A percentile compares a stretch with the other conserved stretches of the same genome.
phyloP scores from a whole-genome alignment of 2,329 filamentous ascomycete genomes.

The Macroventuria anomochaeta region DNA sequence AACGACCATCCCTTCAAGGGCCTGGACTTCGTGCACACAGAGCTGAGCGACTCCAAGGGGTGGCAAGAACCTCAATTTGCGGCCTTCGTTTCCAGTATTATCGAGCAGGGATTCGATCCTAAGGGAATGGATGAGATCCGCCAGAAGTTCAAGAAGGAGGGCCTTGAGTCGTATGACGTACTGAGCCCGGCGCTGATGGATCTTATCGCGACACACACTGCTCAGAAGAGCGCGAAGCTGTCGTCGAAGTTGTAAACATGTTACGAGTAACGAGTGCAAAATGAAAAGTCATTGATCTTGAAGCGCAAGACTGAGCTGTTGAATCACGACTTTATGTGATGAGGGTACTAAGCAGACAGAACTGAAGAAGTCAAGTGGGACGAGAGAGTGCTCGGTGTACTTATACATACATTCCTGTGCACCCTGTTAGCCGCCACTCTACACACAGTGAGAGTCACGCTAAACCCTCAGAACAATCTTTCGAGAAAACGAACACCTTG shows the following conservation, averaged over 20 bases:
- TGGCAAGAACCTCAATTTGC: conserved; percentile 77
- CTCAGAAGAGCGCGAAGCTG: conserved; percentile 53
- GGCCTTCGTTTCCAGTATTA: conserved; percentile 70
- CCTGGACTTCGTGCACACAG: conserved; percentile 71
- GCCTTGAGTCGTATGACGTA: conserved; percentile 68
- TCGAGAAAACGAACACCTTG: too few relatives aligned
- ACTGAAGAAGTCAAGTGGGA: too few relatives aligned
- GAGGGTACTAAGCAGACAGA: too few relatives aligned
- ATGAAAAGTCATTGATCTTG: neutral
- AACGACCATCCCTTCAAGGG: conserved; percentile 70
- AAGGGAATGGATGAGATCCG: conserved; percentile 63
- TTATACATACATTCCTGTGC: conserved; percentile 2
- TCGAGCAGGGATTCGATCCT: conserved; percentile 70
- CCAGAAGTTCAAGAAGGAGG: conserved; percentile 59
- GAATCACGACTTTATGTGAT: neutral
- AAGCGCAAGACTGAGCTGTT: too few relatives aligned
- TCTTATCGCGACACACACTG: conserved; percentile 57
- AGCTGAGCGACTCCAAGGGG: conserved; percentile 65
- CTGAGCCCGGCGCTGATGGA: conserved; percentile 70
- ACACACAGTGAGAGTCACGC: neutral
- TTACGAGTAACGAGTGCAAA: neutral
- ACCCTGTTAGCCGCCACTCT: conserved; percentile 10
- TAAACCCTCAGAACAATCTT: too few relatives aligned
- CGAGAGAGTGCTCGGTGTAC: neutral
- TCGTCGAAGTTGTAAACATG: conserved; percentile 30